Base-by-base conservation (phyloP, 2,329 filamentous ascomycete genomes). In the Dendryphion nanum region DNA sequence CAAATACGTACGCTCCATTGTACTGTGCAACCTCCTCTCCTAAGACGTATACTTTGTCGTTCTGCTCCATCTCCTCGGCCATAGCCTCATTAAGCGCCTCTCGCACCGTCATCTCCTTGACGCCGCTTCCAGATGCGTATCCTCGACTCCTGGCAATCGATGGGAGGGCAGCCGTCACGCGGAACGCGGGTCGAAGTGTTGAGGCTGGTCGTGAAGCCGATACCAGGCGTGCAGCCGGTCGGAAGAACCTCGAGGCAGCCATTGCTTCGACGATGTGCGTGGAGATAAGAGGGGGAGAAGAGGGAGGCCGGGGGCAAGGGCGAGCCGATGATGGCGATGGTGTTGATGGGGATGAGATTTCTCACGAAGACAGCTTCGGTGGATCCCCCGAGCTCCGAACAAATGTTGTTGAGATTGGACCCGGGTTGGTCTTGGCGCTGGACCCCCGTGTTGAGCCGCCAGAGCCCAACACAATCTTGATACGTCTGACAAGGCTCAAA, bases 21-120 rank as follows among this genome's bases (percentile, higher is more conserved):
- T 98, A 98, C 75, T 98, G 93, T 61, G 93, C 93, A 64, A 98
- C 93, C 76, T 98, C 93, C 78, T 98, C 93, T 61, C 93, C 93
- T 42, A 98, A 71, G 55, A 98, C 75, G 70, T 96, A 98, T 58
- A 96, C 90, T 78, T 96, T 97, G 50, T 85, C 78, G 72, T 98
- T 95, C 65, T 72, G 68, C 78, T 96, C 90, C 70, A 98, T 83
- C 79, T 98, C 93, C 77, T 98, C 93, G 33, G 89, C 89, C 65
- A 98, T 83, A 44, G 93, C 93, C 77, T 98, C 91, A 70, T 98
- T 98, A 64, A 98, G 77, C 44, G 93, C 93, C 67, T 98, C 93
- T 75, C 93, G 83, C 62, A 98, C 93, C 30, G 93, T 95, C 74
- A 95, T 89, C 67, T 96, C 88, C 78, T 96, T 96, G 60, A 76